Percentiles rank a stretch among this genome's conserved stretches.
Evolutionary conservation across 805 yeast species (phyloP).

Genomic region (Candida ovalis): DNA sequence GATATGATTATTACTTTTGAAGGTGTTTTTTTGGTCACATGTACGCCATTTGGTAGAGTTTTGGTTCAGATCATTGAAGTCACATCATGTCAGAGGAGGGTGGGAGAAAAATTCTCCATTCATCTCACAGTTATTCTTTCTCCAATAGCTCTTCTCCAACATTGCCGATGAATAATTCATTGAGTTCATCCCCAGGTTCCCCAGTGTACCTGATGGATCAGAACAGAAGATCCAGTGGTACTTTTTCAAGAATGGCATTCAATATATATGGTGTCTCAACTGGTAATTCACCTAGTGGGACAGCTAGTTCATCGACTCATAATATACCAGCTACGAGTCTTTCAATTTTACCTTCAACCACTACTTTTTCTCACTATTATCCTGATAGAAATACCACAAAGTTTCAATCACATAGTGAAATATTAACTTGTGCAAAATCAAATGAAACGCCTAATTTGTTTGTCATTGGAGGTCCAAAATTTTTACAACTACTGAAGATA

Average conservation of each 20-base stretch:
- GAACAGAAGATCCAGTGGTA: constrained; percentile 29
- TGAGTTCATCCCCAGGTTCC: constrained; percentile 20
- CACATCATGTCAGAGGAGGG: constrained; percentile 3
- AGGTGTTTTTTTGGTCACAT: no score
- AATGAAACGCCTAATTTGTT: constrained; percentile 32
- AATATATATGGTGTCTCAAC: constrained; percentile 48
- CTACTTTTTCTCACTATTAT: constrained; percentile 24
- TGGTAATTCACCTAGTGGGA: constrained; percentile 7
- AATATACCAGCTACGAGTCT: constrained; percentile 21
- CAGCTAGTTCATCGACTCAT: constrained; percentile 11
- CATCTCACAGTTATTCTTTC: constrained; percentile 2
- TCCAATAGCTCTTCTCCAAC: constrained; percentile 3
- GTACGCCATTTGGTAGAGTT: no score
- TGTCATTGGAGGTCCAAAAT: constrained; percentile 41
- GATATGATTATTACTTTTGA: no score
- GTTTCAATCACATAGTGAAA: constrained; percentile 33
- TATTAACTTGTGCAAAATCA: constrained; percentile 31
- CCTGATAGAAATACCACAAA: constrained; percentile 21
- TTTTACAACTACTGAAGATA: constrained; percentile 36
- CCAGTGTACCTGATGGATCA: constrained; percentile 21
- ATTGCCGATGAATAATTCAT: constrained; percentile 9
- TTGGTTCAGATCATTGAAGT: no score
- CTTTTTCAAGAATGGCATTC: constrained; percentile 53
- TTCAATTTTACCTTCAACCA: constrained; percentile 15
- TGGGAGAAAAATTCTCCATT: constrained; percentile 1